Percentiles rank a stretch among this genome's conserved stretches.
Evolutionary conservation across 1,284 basidiomycete genomes (phyloP).

Genomic region (Pseudozyma tsukubaensis): DNA sequence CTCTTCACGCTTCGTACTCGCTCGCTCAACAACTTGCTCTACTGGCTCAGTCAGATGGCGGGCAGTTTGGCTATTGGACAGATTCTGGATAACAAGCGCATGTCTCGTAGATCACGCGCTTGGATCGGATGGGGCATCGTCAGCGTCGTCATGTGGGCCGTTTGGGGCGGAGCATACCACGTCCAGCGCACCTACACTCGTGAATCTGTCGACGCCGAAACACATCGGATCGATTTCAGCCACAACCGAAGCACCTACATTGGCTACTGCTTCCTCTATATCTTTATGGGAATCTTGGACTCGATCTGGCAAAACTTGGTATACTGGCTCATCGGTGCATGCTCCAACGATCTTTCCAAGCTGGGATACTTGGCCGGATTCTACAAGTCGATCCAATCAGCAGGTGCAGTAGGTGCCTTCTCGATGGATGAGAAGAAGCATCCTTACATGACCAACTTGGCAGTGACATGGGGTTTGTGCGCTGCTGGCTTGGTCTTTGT

Average conservation of each 20-base stretch:
- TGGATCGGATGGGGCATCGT: slow-evolving; percentile 60
- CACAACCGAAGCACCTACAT: slow-evolving; percentile 37
- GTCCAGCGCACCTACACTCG: slow-evolving; percentile 59
- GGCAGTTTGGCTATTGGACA: slow-evolving; percentile 54
- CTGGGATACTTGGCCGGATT: slow-evolving; percentile 60
- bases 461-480: slow-evolving; percentile 58
- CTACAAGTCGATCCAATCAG: slow-evolving; percentile 62
- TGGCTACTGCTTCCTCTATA: slow-evolving; percentile 58
- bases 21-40: slow-evolving; percentile 69
- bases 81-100: slow-evolving; percentile 50
- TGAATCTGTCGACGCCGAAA: slow-evolving; percentile 16
- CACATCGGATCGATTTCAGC: slow-evolving; percentile 49
- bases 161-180: slow-evolving; percentile 62
- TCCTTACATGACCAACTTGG: slow-evolving; percentile 60
- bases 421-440: slow-evolving; percentile 52
- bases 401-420: slow-evolving; percentile 56
- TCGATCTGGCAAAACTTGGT: slow-evolving; percentile 53
- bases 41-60: slow-evolving; percentile 69
- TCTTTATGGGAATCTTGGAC: slow-evolving; percentile 58
- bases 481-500: slow-evolving; percentile 53
- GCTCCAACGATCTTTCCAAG: slow-evolving; percentile 61
- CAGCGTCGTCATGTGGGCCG: slow-evolving; percentile 53
- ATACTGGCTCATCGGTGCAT: slow-evolving; percentile 59
- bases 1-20: slow-evolving; percentile 66
- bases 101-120: slow-evolving; percentile 52